A percentile compares a stretch with the other conserved stretches of the same genome.
Evolutionary conservation across 2,329 filamentous ascomycete species (phyloP).

Genomic region (Monilinia polystroma): DNA sequence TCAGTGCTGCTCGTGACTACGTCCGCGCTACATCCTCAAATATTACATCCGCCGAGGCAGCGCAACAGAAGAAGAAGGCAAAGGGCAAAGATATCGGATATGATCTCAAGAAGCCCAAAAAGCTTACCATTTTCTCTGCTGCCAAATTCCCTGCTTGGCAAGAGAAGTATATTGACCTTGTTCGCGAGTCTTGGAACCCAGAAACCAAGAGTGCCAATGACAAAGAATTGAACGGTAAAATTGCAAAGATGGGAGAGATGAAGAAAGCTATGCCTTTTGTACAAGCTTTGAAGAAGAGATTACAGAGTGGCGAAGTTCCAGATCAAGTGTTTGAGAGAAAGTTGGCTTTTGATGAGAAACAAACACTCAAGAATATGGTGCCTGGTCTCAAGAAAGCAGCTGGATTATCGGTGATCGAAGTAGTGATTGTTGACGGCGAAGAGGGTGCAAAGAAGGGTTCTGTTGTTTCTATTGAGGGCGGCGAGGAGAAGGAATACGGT

Average conservation of each 20-base stretch:
- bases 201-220: slow-evolving; percentile 66
- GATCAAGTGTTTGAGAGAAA: slow-evolving; percentile 76
- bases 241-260: slow-evolving; percentile 82
- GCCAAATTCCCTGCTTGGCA: slow-evolving; percentile 87
- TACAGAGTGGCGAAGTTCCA: slow-evolving; percentile 67
- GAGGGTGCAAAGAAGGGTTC: slow-evolving; percentile 68
- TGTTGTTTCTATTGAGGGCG: slow-evolving; percentile 50
- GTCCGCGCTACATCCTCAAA: slow-evolving; percentile 69
- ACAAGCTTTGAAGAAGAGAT: slow-evolving; percentile 78
- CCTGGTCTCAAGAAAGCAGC: slow-evolving; percentile 74
- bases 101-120: slow-evolving; percentile 89
- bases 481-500: slow-evolving; percentile 58
- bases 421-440: slow-evolving; percentile 66
- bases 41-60: slow-evolving; percentile 82
- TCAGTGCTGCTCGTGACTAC: slow-evolving; percentile 81
- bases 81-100: slow-evolving; percentile 87
- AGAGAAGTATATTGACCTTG: slow-evolving; percentile 79
- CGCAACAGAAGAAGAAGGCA: slow-evolving; percentile 81
- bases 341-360: slow-evolving; percentile 81
- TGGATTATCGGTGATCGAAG: slow-evolving; percentile 67
- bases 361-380: slow-evolving; percentile 74
- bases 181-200: slow-evolving; percentile 68
- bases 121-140: slow-evolving; percentile 81
- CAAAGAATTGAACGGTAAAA: slow-evolving; percentile 74
- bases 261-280: slow-evolving; percentile 99